phyloP scores from a whole-genome alignment of 331 rosid genomes.

The Acacia concinna region DNA sequence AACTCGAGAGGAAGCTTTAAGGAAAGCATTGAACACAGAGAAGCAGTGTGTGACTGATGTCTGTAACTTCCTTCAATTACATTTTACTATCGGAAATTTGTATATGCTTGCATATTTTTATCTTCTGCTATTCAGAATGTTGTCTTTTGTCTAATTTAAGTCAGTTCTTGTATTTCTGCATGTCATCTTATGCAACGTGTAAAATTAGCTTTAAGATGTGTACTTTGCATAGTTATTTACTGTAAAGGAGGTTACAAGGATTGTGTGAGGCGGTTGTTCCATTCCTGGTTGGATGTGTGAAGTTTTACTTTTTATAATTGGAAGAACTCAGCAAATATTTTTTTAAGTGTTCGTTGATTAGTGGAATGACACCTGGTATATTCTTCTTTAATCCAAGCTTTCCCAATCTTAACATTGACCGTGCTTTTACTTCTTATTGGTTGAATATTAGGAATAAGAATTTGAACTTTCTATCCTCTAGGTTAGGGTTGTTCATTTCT shows the following conservation, averaged over 20 bases:
- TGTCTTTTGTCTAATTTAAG: constrained; percentile 11
- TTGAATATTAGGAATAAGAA: background rate
- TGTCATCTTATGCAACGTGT: background rate
- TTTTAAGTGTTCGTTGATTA: background rate
- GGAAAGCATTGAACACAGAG: constrained; percentile 60
- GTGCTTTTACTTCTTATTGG: constrained; percentile 8
- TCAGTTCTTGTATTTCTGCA: constrained; percentile 2
- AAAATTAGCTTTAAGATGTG: constrained; percentile 5
- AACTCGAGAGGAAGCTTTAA: constrained; percentile 70
- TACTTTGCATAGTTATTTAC: background rate
- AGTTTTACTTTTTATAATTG: background rate
- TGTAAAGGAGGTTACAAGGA: background rate
- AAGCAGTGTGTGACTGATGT: constrained; percentile 75
- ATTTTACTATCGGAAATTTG: constrained; percentile 14
- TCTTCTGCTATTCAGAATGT: constrained; percentile 1
- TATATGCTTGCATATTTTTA: constrained; percentile 3
- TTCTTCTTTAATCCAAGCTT: background rate
- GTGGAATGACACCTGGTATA: background rate
- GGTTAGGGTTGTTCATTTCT: constrained; percentile 5
- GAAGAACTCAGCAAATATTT: background rate
- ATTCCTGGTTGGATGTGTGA: background rate
- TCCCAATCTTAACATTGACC: constrained; percentile 9
- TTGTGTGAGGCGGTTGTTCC: background rate
- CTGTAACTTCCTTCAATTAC: constrained; percentile 33
- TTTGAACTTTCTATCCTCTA: background rate